These are phyloP conservation scores for Cafeteria roenbergensis DNA, from an alignment of 108 stramenopile genomes.

Conservation along the genomic window DNA sequence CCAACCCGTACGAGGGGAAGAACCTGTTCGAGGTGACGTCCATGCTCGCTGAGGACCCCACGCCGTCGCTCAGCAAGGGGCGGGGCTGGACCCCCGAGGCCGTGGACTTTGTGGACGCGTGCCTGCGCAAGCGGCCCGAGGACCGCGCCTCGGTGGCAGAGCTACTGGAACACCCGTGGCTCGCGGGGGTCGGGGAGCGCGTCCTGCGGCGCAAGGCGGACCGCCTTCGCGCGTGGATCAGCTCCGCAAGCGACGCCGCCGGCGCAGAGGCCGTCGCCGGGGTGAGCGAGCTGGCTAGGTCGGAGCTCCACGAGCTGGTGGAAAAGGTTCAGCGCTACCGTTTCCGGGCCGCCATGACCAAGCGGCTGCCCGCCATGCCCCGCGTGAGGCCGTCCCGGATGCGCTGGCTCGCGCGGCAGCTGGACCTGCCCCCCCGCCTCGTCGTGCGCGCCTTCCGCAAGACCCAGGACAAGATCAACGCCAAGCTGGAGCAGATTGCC, in stretches of 20 bases:
- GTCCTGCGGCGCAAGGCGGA: neutral
- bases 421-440: neutral
- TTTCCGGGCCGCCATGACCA: neutral
- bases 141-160: constrained; percentile 31
- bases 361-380: neutral
- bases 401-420: neutral
- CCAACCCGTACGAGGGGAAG: constrained; percentile 19
- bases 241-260: neutral
- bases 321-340: neutral
- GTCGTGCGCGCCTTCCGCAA: neutral
- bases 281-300: neutral
- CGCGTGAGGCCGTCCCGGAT: neutral
- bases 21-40: constrained; percentile 17
- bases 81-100: constrained; percentile 3
- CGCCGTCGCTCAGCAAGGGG: constrained; percentile 7
- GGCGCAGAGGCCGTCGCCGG: neutral
- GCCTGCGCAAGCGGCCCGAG: constrained; percentile 29
- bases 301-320: neutral
- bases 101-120: constrained; percentile 15
- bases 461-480: neutral
- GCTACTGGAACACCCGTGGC: constrained; percentile 34
- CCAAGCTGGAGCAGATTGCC: neutral
- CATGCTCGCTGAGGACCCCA: constrained; percentile 9
- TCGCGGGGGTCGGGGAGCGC: constrained; percentile 3
- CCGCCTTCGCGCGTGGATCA: neutral